Percentiles rank a stretch among this genome's conserved stretches.
Conservation (phyloP, 441 rosid species). For the Adansonia gregorii region DNA sequence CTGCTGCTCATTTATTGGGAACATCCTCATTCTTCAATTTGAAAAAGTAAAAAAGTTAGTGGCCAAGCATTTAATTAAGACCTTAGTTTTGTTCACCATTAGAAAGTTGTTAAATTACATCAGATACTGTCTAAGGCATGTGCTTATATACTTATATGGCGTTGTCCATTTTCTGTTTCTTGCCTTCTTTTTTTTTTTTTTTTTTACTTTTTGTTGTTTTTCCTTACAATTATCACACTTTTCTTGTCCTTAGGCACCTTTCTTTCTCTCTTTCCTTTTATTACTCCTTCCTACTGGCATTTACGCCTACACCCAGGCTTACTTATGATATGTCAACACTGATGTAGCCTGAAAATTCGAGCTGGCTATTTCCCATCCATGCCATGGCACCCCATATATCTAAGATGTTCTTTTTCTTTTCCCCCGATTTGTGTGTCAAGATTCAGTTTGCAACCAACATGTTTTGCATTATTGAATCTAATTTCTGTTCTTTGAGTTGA, state of each 20-base stretch:
- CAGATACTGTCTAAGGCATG: background rate
- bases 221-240: background rate
- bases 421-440: background rate
- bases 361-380: background rate
- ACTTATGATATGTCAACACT: background rate
- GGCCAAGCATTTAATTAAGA: background rate
- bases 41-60: background rate
- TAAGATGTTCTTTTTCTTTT: background rate
- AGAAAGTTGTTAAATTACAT: background rate
- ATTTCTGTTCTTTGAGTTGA: too few relatives aligned
- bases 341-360: background rate
- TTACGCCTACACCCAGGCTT: background rate
- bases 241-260: too few relatives aligned
- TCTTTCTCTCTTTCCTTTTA: background rate
- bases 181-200: too few relatives aligned
- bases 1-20: background rate
- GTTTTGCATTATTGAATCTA: background rate
- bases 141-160: background rate
- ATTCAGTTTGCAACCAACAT: background rate
- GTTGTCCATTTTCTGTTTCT: background rate
- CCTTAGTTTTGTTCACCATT: background rate
- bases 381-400: background rate
- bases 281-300: background rate
- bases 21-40: background rate
- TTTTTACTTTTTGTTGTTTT: background rate